A percentile compares a stretch with the other conserved stretches of the same genome.
These are phyloP conservation scores for Coriaria nepalensis DNA, from an alignment of 306 rosid genomes.

Conservation along the genomic window DNA sequence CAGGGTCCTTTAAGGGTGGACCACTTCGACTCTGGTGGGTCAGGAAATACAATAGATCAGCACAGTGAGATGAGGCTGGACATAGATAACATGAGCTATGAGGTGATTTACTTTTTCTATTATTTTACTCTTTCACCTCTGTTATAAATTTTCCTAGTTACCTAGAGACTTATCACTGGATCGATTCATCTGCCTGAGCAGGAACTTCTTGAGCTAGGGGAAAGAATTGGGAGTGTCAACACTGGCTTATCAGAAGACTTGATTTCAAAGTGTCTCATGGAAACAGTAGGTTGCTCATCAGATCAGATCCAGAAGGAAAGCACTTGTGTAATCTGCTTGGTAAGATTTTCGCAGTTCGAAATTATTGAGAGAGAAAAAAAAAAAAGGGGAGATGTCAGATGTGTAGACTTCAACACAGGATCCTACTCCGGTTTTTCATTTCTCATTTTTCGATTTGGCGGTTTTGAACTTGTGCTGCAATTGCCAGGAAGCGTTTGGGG, in stretches of 20 bases:
- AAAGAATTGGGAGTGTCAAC: conserved; percentile 67
- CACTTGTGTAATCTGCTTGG: conserved; percentile 65
- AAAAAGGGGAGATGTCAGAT: background rate
- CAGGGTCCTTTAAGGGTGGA: conserved; percentile 67
- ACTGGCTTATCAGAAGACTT: conserved; percentile 63
- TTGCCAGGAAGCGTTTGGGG: conserved; percentile 67
- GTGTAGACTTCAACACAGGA: no score
- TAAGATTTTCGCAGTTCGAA: conserved; percentile 14
- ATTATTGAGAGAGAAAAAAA: background rate
- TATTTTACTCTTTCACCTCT: background rate
- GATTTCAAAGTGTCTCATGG: conserved; percentile 55
- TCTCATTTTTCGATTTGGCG: background rate
- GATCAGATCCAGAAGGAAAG: conserved; percentile 60
- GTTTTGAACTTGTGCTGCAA: background rate
- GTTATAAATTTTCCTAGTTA: background rate
- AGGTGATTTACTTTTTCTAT: conserved; percentile 25
- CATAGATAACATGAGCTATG: conserved; percentile 74
- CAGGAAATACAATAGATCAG: conserved; percentile 56
- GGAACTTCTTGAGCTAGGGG: conserved; percentile 80
- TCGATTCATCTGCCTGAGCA: conserved; percentile 15
- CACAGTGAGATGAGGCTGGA: conserved; percentile 87
- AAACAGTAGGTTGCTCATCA: conserved; percentile 63
- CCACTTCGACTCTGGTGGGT: conserved; percentile 38
- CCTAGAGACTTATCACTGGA: conserved; percentile 1
- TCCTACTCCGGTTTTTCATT: background rate